Evolutionary conservation across 148 eudicot species (phyloP), one percentile per base, ranked within the genome.

Genomic region (Fallopia convolvulus): DNA sequence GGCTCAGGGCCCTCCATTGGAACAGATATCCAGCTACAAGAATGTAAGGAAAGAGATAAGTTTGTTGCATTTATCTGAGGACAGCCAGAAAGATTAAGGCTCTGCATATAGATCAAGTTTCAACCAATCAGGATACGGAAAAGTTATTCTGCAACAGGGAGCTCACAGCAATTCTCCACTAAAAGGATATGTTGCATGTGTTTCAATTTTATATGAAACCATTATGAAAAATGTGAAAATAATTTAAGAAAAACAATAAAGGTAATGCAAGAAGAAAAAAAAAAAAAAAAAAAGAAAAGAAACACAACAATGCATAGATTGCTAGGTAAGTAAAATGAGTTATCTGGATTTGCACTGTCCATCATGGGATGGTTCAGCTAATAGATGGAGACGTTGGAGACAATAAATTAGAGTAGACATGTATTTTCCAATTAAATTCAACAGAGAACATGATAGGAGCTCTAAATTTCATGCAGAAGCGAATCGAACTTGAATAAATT

Each of bases 41-140:
- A 90, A 87, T 90, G 85, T 70, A 92, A 48, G 18, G 93, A 86
- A 65, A 86, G 74, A 49, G 90, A 89, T 56, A 94, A 56, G 82
- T 77, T 72, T 17, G 49, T 74, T 41, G 80, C 72, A 44, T 79
- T 88, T 39, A 91, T 82, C 82, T 92, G 97, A 75, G 92, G 88
- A 87, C 97, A 94, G 72, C 96, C 87, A 56, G 97, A 89, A 79
- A 94, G 87, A 78, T 94, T 97, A 75, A 94, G 79, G 84, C 80
- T 89, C 99, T 94, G 88, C 89, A 90, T 50, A 50, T 50, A 81
- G n/a, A 76, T 61, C 17, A 77, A 47, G 21, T 42, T 5, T 39
- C 79, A 75, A 21, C 47, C 48, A 65, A 41, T 70, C 30, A 77
- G 44, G 2, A 72, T 1, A 20, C 55, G 21, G 15, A 44, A 73